Conservation (phyloP, 129 eudicot genomes). For the Tanacetum coccineum region DNA sequence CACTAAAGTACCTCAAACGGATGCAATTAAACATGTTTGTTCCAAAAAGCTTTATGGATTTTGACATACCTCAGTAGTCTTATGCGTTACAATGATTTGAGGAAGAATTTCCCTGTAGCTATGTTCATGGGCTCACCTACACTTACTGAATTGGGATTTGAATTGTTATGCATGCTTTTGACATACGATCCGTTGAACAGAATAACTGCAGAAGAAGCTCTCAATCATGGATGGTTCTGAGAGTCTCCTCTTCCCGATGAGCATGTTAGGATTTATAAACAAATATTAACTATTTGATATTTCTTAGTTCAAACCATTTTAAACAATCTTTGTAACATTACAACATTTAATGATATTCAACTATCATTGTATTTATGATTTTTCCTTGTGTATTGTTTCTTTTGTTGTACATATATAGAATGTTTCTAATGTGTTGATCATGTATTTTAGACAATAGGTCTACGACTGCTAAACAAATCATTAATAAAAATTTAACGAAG, state of each 20-base stretch:
- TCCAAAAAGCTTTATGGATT: no score
- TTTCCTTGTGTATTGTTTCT: background rate
- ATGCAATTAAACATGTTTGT: no score
- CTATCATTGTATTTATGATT: conserved; percentile 1
- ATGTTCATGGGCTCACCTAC: no score
- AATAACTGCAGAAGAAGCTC: conserved; percentile 66
- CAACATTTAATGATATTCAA: background rate
- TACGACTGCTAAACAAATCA: background rate
- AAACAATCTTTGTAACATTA: conserved; percentile 13
- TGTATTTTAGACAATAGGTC: no score
- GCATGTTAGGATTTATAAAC: conserved; percentile 21
- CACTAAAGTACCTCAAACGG: no score
- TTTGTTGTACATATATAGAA: background rate
- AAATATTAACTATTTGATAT: no score
- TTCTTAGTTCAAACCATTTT: no score
- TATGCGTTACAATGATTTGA: no score
- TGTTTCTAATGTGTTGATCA: background rate
- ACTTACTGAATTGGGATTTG: conserved; percentile 69
- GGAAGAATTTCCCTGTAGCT: no score
- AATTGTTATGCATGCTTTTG: conserved; percentile 60
- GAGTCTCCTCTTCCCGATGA: conserved; percentile 66
- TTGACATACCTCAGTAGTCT: no score
- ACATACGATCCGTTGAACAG: conserved; percentile 72
- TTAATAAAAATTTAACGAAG: no score
- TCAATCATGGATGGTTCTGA: conserved; percentile 68